Evolutionary conservation across 495 filamentous ascomycete genomes (phyloP).

Genomic region (Trichoderma virens): DNA sequence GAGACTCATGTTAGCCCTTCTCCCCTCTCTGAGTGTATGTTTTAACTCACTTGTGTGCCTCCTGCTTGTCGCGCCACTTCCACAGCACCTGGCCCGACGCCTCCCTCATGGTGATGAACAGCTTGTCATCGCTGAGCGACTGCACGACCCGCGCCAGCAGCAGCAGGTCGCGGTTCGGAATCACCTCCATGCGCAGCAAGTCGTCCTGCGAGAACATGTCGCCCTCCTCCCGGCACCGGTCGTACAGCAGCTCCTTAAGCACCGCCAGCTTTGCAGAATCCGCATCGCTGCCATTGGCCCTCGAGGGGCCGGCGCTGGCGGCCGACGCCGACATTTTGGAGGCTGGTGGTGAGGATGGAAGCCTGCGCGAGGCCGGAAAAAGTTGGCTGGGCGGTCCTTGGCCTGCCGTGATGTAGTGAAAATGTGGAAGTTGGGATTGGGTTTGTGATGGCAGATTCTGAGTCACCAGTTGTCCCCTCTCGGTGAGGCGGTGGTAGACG

Average conservation of each 20-base stretch:
- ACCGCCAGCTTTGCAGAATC: slow-evolving; percentile 8
- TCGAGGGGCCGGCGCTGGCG: background rate
- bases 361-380: background rate
- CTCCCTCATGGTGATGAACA: slow-evolving; percentile 49
- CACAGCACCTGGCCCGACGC: slow-evolving; percentile 40
- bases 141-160: slow-evolving; percentile 55
- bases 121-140: slow-evolving; percentile 54
- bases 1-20: slow-evolving; percentile 13
- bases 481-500: background rate
- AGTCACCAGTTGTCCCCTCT: slow-evolving; percentile 6
- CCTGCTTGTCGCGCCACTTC: slow-evolving; percentile 57
- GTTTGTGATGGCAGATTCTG: background rate
- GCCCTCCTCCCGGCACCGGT: background rate
- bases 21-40: background rate
- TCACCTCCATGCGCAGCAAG: slow-evolving; percentile 50
- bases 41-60: slow-evolving; percentile 60
- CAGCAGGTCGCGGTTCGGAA: slow-evolving; percentile 50
- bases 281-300: background rate
- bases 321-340: background rate
- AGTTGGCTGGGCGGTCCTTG: background rate
- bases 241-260: slow-evolving; percentile 10
- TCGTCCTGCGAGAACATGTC: slow-evolving; percentile 58
- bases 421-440: no score
- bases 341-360: background rate
- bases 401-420: no score